phyloP scores from a whole-genome alignment of 2,329 filamentous ascomycete species.

The Penicillium psychrosexuale region DNA sequence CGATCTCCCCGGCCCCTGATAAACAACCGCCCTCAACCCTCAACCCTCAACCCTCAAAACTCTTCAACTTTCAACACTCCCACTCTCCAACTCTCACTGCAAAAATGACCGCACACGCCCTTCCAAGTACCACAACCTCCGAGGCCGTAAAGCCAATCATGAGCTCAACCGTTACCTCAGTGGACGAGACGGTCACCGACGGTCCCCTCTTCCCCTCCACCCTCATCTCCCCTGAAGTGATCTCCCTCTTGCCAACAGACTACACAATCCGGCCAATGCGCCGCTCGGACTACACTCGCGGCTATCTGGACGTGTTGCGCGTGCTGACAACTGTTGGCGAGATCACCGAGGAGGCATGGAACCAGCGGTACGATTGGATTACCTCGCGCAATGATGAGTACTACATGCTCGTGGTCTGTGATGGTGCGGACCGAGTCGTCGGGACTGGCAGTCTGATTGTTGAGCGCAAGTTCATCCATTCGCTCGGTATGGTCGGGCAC shows the following conservation, averaged over 20 bases:
- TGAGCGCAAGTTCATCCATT: constrained; percentile 70
- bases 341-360: constrained; percentile 70
- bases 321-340: constrained; percentile 93
- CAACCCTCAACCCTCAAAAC: neutral
- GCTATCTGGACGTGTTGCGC: constrained; percentile 86
- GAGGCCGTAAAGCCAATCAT: constrained; percentile 18
- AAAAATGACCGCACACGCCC: constrained; percentile 20
- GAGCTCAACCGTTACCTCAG: constrained; percentile 19
- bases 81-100: neutral
- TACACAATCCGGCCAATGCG: constrained; percentile 81
- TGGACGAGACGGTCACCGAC: constrained; percentile 35
- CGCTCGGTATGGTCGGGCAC: constrained; percentile 67
- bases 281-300: constrained; percentile 70
- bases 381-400: constrained; percentile 70
- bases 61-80: neutral
- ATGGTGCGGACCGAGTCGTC: constrained; percentile 69
- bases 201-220: constrained; percentile 69
- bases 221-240: constrained; percentile 74
- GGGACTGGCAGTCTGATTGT: constrained; percentile 86
- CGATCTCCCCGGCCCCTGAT: neutral
- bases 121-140: constrained; percentile 15
- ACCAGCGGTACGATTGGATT: constrained; percentile 80
- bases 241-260: constrained; percentile 68
- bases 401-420: constrained; percentile 81
- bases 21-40: constrained; percentile 3